phyloP scores from a whole-genome alignment of 345 rosid species.

The Turritis glabra region DNA sequence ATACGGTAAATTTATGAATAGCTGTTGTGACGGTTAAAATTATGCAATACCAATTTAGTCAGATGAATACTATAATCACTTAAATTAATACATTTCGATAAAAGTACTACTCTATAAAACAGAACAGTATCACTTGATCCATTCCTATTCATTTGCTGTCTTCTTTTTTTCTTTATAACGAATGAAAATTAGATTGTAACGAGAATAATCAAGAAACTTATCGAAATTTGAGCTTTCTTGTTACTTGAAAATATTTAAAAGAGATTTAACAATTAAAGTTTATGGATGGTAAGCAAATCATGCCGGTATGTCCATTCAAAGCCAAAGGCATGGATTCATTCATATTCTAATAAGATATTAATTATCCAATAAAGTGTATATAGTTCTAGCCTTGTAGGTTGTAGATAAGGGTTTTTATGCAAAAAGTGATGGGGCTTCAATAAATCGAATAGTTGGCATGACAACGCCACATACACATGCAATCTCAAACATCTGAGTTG shows the following conservation, averaged over 20 bases:
- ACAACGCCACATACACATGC: conserved; percentile 41
- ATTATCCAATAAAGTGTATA: background rate
- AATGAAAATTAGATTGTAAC: too few species aligned
- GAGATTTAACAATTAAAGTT: background rate
- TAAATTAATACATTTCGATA: too few species aligned
- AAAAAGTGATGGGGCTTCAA: conserved; percentile 25
- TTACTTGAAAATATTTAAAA: background rate
- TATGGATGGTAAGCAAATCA: background rate
- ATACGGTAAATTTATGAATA: too few species aligned
- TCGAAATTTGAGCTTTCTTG: too few species aligned
- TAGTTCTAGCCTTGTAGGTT: background rate
- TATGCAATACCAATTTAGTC: too few species aligned
- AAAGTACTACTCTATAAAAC: too few species aligned
- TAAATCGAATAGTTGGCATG: conserved; percentile 33
- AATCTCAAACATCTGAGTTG: conserved; percentile 34
- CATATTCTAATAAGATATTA: background rate
- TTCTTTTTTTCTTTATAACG: too few species aligned
- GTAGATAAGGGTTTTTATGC: conserved; percentile 1
- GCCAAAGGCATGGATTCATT: background rate
- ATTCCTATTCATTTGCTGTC: too few species aligned
- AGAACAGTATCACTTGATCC: background rate
- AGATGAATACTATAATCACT: too few species aligned
- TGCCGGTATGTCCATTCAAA: background rate
- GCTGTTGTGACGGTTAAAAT: too few species aligned
- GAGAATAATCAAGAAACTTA: too few species aligned